These are phyloP conservation scores for Rhodomyrtus psidioides DNA, from an alignment of 441 rosid species.

Conservation along the genomic window DNA sequence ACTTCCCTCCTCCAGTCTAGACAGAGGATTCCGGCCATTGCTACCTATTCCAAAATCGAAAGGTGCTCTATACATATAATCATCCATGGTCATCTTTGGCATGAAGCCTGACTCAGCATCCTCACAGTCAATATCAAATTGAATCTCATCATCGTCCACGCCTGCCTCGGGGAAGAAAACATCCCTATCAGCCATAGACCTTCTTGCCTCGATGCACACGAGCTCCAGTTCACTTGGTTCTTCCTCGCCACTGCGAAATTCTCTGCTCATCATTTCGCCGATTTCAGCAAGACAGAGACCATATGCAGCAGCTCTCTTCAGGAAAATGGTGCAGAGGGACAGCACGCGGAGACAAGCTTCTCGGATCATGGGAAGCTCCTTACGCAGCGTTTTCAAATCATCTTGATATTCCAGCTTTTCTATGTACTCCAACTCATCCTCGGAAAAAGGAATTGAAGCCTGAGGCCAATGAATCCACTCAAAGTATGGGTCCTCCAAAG, in stretches of 20 bases:
- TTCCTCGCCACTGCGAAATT: constrained; percentile 38
- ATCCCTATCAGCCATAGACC: constrained; percentile 27
- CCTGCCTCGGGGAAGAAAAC: constrained; percentile 19
- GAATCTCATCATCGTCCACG: constrained; percentile 23
- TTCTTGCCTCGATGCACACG: constrained; percentile 36
- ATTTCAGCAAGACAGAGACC: constrained; percentile 48
- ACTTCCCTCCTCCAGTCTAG: constrained; percentile 68
- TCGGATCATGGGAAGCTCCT: constrained; percentile 42
- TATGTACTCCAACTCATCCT: constrained; percentile 39
- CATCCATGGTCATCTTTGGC: constrained; percentile 39
- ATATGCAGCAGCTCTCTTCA: constrained; percentile 34
- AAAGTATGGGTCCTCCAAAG: constrained; percentile 45
- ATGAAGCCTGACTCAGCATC: constrained; percentile 31
- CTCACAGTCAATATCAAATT: constrained; percentile 36
- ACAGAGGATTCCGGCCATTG: constrained; percentile 43
- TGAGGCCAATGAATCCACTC: constrained; percentile 65
- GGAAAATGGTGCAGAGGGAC: constrained; percentile 37
- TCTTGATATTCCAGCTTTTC: constrained; percentile 20
- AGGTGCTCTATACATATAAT: constrained; percentile 28
- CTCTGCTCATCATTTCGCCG: constrained; percentile 53
- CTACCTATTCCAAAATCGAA: constrained; percentile 30
- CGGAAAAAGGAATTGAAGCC: constrained; percentile 46
- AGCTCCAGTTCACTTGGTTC: constrained; percentile 50
- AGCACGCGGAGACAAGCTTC: constrained; percentile 39
- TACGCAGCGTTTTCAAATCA: constrained; percentile 34